These are phyloP conservation scores for Candida boidinii DNA, from an alignment of 805 yeast genomes.

Conservation along the genomic window DNA sequence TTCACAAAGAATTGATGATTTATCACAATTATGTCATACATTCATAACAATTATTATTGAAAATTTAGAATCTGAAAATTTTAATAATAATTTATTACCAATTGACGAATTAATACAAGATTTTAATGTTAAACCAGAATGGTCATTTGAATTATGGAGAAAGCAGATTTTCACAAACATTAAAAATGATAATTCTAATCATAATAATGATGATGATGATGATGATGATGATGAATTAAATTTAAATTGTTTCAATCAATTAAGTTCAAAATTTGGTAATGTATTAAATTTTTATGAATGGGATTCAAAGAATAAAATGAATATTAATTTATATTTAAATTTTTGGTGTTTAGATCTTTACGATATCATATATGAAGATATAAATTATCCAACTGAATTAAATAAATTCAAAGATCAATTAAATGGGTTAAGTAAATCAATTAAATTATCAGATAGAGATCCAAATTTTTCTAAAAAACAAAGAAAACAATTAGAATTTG, in stretches of 20 bases:
- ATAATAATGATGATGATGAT: background rate
- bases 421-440: conserved; percentile 27
- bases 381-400: conserved; percentile 41
- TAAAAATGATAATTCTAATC: background rate
- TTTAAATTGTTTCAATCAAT: too few relatives aligned
- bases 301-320: too few relatives aligned
- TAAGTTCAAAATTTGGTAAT: too few relatives aligned
- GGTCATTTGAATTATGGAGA: conserved; percentile 82
- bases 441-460: conserved; percentile 22
- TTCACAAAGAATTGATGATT: conserved; percentile 65
- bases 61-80: conserved; percentile 29
- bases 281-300: too few relatives aligned
- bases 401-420: conserved; percentile 29
- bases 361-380: conserved; percentile 52
- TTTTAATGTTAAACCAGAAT: conserved; percentile 41
- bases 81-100: conserved; percentile 29
- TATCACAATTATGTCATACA: conserved; percentile 57
- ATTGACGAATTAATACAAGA: conserved; percentile 31
- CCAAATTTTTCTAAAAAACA: conserved; percentile 11
- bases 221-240: conserved; percentile 9
- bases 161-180: conserved; percentile 17
- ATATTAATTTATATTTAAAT: conserved; percentile 38
- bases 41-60: conserved; percentile 50
- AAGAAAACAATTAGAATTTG: conserved; percentile 16
- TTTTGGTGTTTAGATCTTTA: conserved; percentile 73